Conservation (phyloP, 2,329 filamentous ascomycete species). For the Teratosphaeria nubilosa region DNA sequence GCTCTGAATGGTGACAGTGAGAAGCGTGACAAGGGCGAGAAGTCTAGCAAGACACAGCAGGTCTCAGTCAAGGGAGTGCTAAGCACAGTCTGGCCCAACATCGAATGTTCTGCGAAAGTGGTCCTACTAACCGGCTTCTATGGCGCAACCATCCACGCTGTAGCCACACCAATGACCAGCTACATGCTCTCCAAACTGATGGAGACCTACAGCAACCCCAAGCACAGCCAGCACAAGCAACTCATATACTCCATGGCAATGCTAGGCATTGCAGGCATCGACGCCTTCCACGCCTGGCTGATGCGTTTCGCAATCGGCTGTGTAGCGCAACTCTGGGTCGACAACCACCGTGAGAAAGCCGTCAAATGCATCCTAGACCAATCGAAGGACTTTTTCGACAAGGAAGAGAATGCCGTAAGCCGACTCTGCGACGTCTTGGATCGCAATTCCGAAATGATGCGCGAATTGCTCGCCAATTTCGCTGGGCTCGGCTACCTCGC, state of each 20-base stretch:
- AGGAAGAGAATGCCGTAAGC: conserved; percentile 52
- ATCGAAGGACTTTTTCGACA: conserved; percentile 68
- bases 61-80: conserved; percentile 2
- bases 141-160: conserved; percentile 54
- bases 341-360: conserved; percentile 57
- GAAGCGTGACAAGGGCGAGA: conserved; percentile 2
- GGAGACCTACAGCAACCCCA: conserved; percentile 52
- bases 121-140: conserved; percentile 52
- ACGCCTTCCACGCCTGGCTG: conserved; percentile 55
- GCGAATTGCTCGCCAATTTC: conserved; percentile 71
- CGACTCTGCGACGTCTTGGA: conserved; percentile 64
- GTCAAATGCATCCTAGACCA: conserved; percentile 63
- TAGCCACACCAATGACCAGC: conserved; percentile 63
- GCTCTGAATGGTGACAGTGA: background rate
- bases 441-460: conserved; percentile 76
- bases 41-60: conserved; percentile 1
- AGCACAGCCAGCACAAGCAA: conserved; percentile 40
- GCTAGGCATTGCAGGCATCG: conserved; percentile 54
- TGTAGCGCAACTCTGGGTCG: conserved; percentile 66
- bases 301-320: conserved; percentile 64
- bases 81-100: conserved; percentile 57
- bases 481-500: conserved; percentile 60
- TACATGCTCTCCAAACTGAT: conserved; percentile 66
- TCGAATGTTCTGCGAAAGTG: conserved; percentile 43
- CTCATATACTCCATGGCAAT: conserved; percentile 61